Evolutionary conservation across 495 filamentous ascomycete genomes (phyloP).

Genomic region (Oleoguttula mirabilis): DNA sequence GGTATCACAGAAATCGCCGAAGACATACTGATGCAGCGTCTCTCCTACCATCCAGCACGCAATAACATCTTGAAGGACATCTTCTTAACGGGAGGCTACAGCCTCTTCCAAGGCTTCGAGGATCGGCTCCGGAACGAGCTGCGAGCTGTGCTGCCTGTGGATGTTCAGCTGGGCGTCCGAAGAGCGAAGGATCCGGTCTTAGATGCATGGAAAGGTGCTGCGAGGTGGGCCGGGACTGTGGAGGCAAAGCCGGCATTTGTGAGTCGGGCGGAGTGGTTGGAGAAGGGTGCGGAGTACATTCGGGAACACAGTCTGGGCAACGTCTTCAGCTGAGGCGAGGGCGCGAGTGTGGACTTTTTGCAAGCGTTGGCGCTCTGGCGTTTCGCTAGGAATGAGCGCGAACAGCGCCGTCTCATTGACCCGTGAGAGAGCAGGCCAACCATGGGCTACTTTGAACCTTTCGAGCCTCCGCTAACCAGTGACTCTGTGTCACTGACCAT

Average conservation of each 20-base stretch:
- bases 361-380: too few relatives aligned
- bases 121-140: conserved; percentile 66
- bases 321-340: too few relatives aligned
- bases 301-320: conserved; percentile 16
- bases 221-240: conserved; percentile 51
- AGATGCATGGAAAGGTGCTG: conserved; percentile 89
- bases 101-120: conserved; percentile 74
- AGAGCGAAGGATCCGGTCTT: conserved; percentile 60
- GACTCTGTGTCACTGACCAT: too few relatives aligned
- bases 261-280: conserved; percentile 26
- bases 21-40: conserved; percentile 69
- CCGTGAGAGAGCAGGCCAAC: too few relatives aligned
- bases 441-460: too few relatives aligned
- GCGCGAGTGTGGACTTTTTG: too few relatives aligned
- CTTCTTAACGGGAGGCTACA: conserved; percentile 91
- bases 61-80: conserved; percentile 66
- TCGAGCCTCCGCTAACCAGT: too few relatives aligned
- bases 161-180: conserved; percentile 50
- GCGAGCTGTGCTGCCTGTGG: conserved; percentile 56
- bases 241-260: conserved; percentile 22
- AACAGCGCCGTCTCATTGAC: too few relatives aligned
- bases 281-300: conserved; percentile 33
- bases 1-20: conserved; percentile 82
- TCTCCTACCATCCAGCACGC: conserved; percentile 45
- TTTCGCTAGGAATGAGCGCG: too few relatives aligned